phyloP scores from a whole-genome alignment of 768 basidiomycete genomes.

The Lyophyllum semitale region DNA sequence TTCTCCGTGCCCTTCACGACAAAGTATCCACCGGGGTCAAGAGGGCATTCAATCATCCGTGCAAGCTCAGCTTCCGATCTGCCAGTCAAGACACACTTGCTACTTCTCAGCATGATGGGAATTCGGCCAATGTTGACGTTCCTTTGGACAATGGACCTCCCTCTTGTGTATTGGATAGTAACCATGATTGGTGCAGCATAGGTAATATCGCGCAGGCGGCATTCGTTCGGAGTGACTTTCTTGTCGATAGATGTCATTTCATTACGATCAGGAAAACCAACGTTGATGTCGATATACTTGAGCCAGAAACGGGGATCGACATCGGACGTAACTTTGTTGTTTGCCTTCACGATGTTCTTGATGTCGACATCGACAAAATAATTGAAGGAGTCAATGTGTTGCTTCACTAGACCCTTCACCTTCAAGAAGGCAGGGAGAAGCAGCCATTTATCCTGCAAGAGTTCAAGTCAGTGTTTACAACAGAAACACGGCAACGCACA shows the following conservation, averaged over 20 bases:
- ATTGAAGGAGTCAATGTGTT: slow-evolving; percentile 98
- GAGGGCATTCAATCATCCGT: slow-evolving; percentile 94
- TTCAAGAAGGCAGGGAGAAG: slow-evolving; percentile 94
- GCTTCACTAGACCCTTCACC: slow-evolving; percentile 98
- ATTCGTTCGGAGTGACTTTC: slow-evolving; percentile 94
- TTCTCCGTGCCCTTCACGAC: slow-evolving; percentile 99
- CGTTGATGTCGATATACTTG: slow-evolving; percentile 93
- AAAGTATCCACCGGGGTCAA: slow-evolving; percentile 99
- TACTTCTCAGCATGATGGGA: slow-evolving; percentile 96
- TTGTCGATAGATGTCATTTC: slow-evolving; percentile 80
- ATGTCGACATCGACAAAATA: slow-evolving; percentile 98
- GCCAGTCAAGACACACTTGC: slow-evolving; percentile 88
- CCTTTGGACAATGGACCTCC: slow-evolving; percentile 83
- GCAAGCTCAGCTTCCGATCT: slow-evolving; percentile 81
- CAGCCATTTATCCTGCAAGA: slow-evolving; percentile 93
- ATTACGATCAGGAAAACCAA: slow-evolving; percentile 89
- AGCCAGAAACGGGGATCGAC: slow-evolving; percentile 97
- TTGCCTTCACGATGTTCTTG: slow-evolving; percentile 93
- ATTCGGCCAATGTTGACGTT: slow-evolving; percentile 89
- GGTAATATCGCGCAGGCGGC: slow-evolving; percentile 91
- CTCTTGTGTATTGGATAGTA: slow-evolving; percentile 92
- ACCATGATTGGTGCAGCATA: slow-evolving; percentile 94
- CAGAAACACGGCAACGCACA: neutral
- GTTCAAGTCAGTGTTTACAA: slow-evolving; percentile 7
- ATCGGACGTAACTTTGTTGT: slow-evolving; percentile 93